Conservation (phyloP, 345 rosid genomes). For the Nephelium lappaceum region DNA sequence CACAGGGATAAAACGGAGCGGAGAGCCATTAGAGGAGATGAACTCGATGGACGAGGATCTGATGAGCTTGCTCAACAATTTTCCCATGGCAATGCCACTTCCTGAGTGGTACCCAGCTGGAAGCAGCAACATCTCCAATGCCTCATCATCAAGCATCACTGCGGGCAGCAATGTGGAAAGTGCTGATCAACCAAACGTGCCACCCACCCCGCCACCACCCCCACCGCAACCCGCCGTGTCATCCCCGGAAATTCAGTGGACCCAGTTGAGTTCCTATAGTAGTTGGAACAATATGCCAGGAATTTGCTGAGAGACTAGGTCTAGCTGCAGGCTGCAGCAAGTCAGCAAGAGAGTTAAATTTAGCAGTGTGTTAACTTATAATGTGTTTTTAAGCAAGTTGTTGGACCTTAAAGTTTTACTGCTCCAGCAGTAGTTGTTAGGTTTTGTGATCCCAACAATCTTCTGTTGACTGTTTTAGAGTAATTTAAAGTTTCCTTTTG, state of each 20-base stretch:
- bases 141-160: constrained; percentile 21
- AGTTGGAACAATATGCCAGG: constrained; percentile 70
- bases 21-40: constrained; percentile 45
- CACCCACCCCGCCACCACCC: neutral
- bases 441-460: constrained; percentile 2
- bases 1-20: constrained; percentile 33
- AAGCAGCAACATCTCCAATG: constrained; percentile 22
- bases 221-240: constrained; percentile 19
- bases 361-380: constrained; percentile 2
- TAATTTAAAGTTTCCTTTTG: constrained; percentile 5
- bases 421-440: neutral
- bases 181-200: constrained; percentile 21
- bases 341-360: neutral
- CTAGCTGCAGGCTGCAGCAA: too few relatives aligned
- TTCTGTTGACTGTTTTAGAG: neutral
- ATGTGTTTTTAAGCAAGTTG: too few relatives aligned
- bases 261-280: constrained; percentile 34
- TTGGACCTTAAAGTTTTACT: neutral
- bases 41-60: constrained; percentile 62
- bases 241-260: constrained; percentile 31
- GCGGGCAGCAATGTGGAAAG: constrained; percentile 21
- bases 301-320: constrained; percentile 38
- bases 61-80: constrained; percentile 63
- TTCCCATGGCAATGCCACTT: constrained; percentile 59
- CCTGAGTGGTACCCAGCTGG: constrained; percentile 64